Conservation (phyloP, 495 filamentous ascomycete species). For the Penicillium mononematosum region DNA sequence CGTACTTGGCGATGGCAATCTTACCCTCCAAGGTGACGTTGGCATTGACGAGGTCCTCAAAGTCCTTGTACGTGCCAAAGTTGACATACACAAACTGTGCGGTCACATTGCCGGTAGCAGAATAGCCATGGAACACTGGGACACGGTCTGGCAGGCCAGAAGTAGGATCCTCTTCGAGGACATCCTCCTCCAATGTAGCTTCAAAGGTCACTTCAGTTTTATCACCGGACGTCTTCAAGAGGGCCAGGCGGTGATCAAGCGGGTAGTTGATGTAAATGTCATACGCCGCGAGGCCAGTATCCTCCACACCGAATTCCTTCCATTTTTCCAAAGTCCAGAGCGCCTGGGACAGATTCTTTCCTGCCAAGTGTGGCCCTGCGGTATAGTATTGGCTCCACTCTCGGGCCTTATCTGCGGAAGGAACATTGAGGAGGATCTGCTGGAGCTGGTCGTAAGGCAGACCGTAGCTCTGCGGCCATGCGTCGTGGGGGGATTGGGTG, state of each 20-base stretch:
- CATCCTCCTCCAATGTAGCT: conserved; percentile 79
- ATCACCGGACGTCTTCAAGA: conserved; percentile 58
- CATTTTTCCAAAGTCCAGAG: conserved; percentile 84
- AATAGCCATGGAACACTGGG: conserved; percentile 95
- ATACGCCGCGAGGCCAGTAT: conserved; percentile 72
- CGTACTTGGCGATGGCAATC: conserved; percentile 85
- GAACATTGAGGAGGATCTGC: conserved; percentile 67
- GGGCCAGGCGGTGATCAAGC: conserved; percentile 69
- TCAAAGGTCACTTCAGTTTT: conserved; percentile 63
- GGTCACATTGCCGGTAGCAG: conserved; percentile 86
- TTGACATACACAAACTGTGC: conserved; percentile 82
- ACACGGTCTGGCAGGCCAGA: conserved; percentile 69
- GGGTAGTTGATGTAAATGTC: conserved; percentile 94
- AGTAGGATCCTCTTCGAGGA: conserved; percentile 80
- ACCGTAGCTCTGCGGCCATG: conserved; percentile 49
- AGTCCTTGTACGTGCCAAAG: conserved; percentile 83
- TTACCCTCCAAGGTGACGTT: conserved; percentile 78
- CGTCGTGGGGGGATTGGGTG: conserved; percentile 39
- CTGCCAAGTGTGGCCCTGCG: conserved; percentile 79
- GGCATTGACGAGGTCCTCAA: conserved; percentile 73
- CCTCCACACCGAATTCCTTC: conserved; percentile 76
- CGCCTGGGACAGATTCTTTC: conserved; percentile 83
- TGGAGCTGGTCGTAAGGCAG: conserved; percentile 66
- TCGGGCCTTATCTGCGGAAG: conserved; percentile 61
- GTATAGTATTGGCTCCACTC: conserved; percentile 95